phyloP scores from a whole-genome alignment of 192 early-diverging fungal genomes.

The Mortierella alpina region DNA sequence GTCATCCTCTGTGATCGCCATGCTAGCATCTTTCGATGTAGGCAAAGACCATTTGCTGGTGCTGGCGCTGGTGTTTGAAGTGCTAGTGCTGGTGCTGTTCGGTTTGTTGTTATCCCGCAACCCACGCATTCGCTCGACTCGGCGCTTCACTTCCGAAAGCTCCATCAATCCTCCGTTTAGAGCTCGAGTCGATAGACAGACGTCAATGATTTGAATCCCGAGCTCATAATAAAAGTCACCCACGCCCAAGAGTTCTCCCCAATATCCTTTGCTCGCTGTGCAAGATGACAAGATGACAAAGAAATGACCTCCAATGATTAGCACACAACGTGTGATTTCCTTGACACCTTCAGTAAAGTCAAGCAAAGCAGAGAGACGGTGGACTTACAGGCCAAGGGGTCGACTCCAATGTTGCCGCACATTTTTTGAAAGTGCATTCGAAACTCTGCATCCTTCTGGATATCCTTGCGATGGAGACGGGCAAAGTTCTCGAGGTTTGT shows the following conservation, averaged over 20 bases:
- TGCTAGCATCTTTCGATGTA: constrained; percentile 23
- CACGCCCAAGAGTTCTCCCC: constrained; percentile 93
- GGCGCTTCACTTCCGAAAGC: constrained; percentile 78
- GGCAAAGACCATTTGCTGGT: constrained; percentile 25
- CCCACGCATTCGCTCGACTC: constrained; percentile 77
- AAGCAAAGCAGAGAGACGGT: neutral
- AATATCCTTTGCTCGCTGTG: constrained; percentile 94
- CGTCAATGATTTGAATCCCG: constrained; percentile 91
- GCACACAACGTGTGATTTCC: constrained; percentile 29
- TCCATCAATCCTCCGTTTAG: constrained; percentile 94
- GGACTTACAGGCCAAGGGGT: constrained; percentile 87
- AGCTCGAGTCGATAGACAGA: constrained; percentile 86
- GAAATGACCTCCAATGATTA: constrained; percentile 66
- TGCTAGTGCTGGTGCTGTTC: neutral
- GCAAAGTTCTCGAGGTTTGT: constrained; percentile 90
- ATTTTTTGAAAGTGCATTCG: constrained; percentile 91
- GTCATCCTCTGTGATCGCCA: constrained; percentile 77
- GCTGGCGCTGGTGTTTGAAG: neutral
- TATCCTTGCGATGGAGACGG: constrained; percentile 85
- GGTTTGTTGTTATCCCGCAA: constrained; percentile 6
- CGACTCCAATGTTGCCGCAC: constrained; percentile 94
- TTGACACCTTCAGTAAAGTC: neutral
- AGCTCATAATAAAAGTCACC: constrained; percentile 99
- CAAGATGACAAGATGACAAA: neutral
- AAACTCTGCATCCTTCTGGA: constrained; percentile 87